These are phyloP conservation scores for Akanthomyces muscarius DNA, from an alignment of 2,329 filamentous ascomycete species.

Conservation along the genomic window DNA sequence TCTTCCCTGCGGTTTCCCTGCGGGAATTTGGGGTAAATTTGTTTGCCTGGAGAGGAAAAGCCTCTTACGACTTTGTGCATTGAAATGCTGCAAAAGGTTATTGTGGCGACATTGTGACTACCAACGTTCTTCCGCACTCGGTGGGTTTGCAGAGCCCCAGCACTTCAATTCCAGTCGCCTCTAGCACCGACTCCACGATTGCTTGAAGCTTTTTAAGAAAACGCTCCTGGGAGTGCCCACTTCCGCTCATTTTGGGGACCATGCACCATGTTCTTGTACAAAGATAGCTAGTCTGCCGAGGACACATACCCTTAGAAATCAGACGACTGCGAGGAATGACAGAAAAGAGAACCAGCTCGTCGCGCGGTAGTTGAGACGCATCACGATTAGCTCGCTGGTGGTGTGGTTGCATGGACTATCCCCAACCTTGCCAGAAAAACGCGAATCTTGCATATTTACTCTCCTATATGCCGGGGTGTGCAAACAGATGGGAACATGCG, in stretches of 20 bases:
- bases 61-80: background rate
- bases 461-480: background rate
- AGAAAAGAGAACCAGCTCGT: background rate
- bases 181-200: too few relatives aligned
- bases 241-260: background rate
- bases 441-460: background rate
- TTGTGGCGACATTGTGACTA: background rate
- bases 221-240: too few relatives aligned
- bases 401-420: constrained; percentile 2
- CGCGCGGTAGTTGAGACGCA: background rate
- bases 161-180: too few relatives aligned
- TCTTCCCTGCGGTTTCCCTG: background rate
- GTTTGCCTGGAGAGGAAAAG: background rate
- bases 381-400: background rate
- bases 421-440: background rate
- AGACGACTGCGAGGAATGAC: too few relatives aligned
- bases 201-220: background rate
- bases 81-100: background rate
- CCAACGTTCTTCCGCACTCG: background rate
- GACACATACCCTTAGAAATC: too few relatives aligned
- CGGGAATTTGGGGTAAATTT: background rate
- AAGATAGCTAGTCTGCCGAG: background rate
- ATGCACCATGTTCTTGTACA: background rate
- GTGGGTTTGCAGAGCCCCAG: background rate
- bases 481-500: background rate